phyloP scores from a whole-genome alignment of 2,329 filamentous ascomycete genomes.

The Clathrospora elynae region DNA sequence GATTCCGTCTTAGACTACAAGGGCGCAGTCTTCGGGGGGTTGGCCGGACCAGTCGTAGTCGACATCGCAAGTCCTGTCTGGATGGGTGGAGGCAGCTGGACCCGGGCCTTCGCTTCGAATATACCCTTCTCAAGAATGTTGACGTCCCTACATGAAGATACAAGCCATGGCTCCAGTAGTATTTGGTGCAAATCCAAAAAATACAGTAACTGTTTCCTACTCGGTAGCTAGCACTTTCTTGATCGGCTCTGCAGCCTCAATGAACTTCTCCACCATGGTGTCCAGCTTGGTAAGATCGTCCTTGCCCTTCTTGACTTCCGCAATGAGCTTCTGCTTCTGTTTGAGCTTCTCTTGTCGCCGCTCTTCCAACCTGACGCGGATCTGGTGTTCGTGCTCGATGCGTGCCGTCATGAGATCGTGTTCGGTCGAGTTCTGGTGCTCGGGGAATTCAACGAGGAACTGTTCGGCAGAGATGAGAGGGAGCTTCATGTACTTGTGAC shows the following conservation, averaged over 20 bases:
- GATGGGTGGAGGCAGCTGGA: background rate
- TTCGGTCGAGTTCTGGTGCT: conserved; percentile 73
- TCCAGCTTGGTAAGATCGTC: conserved; percentile 91
- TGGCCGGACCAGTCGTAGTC: background rate
- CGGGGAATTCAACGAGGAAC: conserved; percentile 76
- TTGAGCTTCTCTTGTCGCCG: conserved; percentile 68
- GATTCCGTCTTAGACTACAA: background rate
- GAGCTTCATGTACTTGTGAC: conserved; percentile 85
- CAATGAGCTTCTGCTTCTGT: conserved; percentile 70
- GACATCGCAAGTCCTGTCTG: background rate
- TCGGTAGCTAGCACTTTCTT: conserved; percentile 83
- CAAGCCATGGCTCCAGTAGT: background rate
- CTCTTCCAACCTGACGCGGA: conserved; percentile 83
- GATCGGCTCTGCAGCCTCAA: conserved; percentile 88
- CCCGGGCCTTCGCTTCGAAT: conserved; percentile 1
- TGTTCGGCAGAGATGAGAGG: conserved; percentile 83
- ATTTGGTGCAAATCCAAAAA: background rate
- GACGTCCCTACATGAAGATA: background rate
- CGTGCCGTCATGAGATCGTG: conserved; percentile 85
- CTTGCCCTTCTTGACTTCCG: conserved; percentile 88
- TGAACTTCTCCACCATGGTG: conserved; percentile 89
- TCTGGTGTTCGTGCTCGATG: conserved; percentile 86
- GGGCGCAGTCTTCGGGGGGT: conserved; percentile 2
- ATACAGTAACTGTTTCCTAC: conserved; percentile 28
- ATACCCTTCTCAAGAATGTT: background rate